phyloP scores from a whole-genome alignment of 78 protist species.

The Chrysochromulina parva region DNA sequence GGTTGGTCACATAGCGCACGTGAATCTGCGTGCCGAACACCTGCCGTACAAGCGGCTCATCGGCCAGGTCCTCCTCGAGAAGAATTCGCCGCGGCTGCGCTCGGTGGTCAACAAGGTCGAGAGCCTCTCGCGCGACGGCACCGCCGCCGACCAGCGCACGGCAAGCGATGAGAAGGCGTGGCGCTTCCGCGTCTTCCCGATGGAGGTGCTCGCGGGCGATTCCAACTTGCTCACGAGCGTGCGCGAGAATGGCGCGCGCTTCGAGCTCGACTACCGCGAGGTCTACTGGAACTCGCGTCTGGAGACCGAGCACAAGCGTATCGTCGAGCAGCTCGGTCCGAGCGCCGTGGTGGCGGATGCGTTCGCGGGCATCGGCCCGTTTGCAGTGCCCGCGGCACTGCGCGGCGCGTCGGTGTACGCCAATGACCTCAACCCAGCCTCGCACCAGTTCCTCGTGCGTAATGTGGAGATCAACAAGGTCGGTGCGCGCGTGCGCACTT shows the following conservation, averaged over 20 bases:
- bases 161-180: too few species aligned
- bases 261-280: conserved; percentile 70
- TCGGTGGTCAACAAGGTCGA: conserved; percentile 91
- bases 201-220: conserved; percentile 92
- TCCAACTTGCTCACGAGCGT: conserved; percentile 49
- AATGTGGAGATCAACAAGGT: conserved; percentile 47
- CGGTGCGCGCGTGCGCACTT: not conserved
- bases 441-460: conserved; percentile 57
- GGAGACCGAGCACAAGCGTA: conserved; percentile 79
- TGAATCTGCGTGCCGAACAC: conserved; percentile 83
- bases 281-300: conserved; percentile 97
- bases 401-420: conserved; percentile 77
- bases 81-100: conserved; percentile 1
- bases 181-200: conserved; percentile 83
- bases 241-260: conserved; percentile 80
- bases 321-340: conserved; percentile 33
- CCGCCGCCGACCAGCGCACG: conserved; percentile 60
- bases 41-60: conserved; percentile 80
- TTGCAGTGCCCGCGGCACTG: conserved; percentile 90
- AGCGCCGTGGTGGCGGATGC: conserved; percentile 57
- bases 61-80: conserved; percentile 66
- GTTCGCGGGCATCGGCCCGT: conserved; percentile 97
- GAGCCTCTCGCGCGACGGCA: conserved; percentile 11
- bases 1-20: conserved; percentile 93
- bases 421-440: conserved; percentile 92